Percentiles rank a stretch among this genome's conserved stretches.
Evolutionary conservation across 2,329 filamentous ascomycete genomes (phyloP).

Genomic region (Fusarium mexicanum): DNA sequence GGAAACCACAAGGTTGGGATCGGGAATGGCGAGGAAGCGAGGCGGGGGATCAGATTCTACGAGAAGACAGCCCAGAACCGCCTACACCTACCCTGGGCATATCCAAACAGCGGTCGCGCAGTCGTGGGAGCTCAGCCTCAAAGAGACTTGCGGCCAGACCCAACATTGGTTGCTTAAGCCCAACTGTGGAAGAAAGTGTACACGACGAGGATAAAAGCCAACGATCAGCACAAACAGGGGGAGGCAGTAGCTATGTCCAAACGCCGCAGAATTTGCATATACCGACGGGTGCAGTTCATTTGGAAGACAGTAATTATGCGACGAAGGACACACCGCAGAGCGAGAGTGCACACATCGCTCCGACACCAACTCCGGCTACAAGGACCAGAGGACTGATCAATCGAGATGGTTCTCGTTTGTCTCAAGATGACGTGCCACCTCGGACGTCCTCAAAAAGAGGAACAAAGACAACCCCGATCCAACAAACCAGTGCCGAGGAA

Average conservation of each 20-base stretch:
- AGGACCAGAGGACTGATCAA: neutral
- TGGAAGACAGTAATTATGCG: neutral
- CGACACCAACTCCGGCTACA: neutral
- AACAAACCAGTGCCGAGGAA: neutral
- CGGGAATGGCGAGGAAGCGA: slow-evolving; percentile 36
- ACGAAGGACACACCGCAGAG: neutral
- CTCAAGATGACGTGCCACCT: slow-evolving; percentile 39
- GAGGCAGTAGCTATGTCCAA: neutral
- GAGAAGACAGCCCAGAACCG: slow-evolving; percentile 49
- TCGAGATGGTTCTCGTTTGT: slow-evolving; percentile 26
- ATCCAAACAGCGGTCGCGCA: slow-evolving; percentile 36
- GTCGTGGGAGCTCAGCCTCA: slow-evolving; percentile 33
- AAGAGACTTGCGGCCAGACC: slow-evolving; percentile 36
- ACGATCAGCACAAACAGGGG: neutral
- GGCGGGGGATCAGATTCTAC: slow-evolving; percentile 6
- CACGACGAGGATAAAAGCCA: slow-evolving; percentile 14
- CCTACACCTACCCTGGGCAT: slow-evolving; percentile 47
- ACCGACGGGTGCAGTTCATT: neutral
- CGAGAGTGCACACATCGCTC: neutral
- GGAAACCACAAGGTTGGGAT: slow-evolving; percentile 50
- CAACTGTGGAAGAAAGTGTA: slow-evolving; percentile 46
- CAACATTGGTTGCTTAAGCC: slow-evolving; percentile 43
- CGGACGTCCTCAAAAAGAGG: slow-evolving; percentile 43
- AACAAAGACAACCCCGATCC: neutral
- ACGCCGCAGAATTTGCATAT: neutral